Evolutionary conservation across 345 rosid species (phyloP).

Genomic region (Bruguiera gymnorhiza): DNA sequence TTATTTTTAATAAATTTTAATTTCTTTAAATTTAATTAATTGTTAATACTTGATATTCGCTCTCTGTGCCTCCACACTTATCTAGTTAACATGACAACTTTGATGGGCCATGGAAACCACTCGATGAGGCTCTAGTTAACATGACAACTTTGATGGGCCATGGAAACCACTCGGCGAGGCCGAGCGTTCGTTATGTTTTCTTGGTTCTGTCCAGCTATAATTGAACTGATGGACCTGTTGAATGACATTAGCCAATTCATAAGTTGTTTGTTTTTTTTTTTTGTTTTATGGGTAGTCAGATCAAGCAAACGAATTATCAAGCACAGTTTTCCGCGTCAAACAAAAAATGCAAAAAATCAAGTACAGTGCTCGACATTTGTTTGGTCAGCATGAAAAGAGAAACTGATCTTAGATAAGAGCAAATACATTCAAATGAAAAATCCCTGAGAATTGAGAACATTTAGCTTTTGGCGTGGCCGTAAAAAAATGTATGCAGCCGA

Average conservation of each 20-base stretch:
- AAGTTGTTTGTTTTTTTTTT: too few species aligned
- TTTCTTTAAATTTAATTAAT: too few species aligned
- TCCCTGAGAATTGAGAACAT: too few species aligned
- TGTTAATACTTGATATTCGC: too few species aligned
- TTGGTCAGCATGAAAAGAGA: neutral
- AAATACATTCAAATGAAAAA: neutral
- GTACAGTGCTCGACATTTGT: neutral
- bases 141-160: constrained; percentile 1
- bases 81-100: neutral
- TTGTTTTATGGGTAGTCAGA: neutral
- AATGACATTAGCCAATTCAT: neutral
- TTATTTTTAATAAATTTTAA: too few species aligned
- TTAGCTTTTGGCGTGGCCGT: too few species aligned
- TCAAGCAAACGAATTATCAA: constrained; percentile 2
- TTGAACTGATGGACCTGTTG: neutral
- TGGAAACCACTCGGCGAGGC: neutral
- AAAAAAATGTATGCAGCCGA: too few species aligned
- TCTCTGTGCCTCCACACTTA: neutral
- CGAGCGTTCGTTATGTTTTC: neutral
- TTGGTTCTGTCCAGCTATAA: neutral
- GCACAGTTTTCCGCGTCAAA: neutral
- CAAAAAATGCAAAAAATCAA: constrained; percentile 1
- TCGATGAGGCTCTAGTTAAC: neutral
- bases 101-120: neutral
- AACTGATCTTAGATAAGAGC: neutral